These are phyloP conservation scores for Anastatica hierochuntica DNA, from an alignment of 345 rosid genomes.

Conservation along the genomic window DNA sequence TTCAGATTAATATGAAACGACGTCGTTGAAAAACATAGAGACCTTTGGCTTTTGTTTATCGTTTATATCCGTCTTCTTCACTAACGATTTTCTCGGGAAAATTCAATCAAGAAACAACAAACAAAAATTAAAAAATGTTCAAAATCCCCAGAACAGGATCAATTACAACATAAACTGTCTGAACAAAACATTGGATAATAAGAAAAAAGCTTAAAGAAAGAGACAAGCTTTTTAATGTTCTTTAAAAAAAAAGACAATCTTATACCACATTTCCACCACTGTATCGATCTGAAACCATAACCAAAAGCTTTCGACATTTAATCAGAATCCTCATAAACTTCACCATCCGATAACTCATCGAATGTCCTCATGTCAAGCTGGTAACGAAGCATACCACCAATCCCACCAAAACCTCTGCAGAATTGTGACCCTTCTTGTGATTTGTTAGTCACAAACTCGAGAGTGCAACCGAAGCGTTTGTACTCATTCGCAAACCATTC, in stretches of 20 bases:
- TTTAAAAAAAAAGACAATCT: not conserved
- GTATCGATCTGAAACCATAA: slow-evolving; percentile 7
- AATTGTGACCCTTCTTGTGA: slow-evolving; percentile 95
- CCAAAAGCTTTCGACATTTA: slow-evolving; percentile 21
- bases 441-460: slow-evolving; percentile 83
- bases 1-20: no score
- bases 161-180: slow-evolving; percentile 25
- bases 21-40: not conserved
- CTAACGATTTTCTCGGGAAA: not conserved
- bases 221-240: slow-evolving; percentile 6
- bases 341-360: slow-evolving; percentile 70
- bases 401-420: slow-evolving; percentile 91
- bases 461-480: slow-evolving; percentile 70
- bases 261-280: slow-evolving; percentile 12
- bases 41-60: not conserved
- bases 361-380: slow-evolving; percentile 81
- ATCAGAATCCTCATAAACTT: slow-evolving; percentile 68
- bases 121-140: not conserved
- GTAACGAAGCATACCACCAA: slow-evolving; percentile 87
- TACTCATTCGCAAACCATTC: slow-evolving; percentile 95
- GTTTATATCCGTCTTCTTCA: not conserved
- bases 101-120: not conserved
- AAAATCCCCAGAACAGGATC: slow-evolving; percentile 7
- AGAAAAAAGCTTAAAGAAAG: not conserved
- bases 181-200: slow-evolving; percentile 3